Base-by-base conservation (phyloP, 78 protist species). In the Planoprotostelium fungivorum region DNA sequence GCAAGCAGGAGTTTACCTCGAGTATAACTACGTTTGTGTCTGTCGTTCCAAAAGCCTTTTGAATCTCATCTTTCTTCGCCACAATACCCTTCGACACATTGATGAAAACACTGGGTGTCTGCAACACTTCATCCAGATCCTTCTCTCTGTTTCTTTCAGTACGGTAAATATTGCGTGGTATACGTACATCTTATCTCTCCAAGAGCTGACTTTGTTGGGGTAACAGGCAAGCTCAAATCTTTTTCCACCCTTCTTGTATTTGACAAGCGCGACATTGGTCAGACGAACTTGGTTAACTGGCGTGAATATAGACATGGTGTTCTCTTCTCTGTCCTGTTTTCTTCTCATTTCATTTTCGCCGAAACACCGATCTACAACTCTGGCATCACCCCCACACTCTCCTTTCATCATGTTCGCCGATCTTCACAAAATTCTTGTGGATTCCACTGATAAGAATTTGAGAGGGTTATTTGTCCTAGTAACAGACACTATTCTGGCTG, bases 101-200 rank as follows among this genome's bases (percentile, higher is more conserved):
- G n/a, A 89, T 85, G 93, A 97, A 98, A 25, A 98, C 95, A 0
- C 89, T 83, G 86, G 93, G 92, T 5, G 90, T 93, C 88, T 97
- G 99, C 36, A 98, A 90, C 38, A 98, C 99, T 88, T 97, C 99
- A 87, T 97, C 98, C 36, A 98, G 36, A 89, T 97, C 98, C 38
- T 91, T 97, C 87, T 97, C 94, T 34, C 94, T 92, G 37, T 36
- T 34, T 31, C 0, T 0, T 28, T 89, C 87, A 10, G 51, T 1
- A 23, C 29, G 29, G 36, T 5, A 34, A 84, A 85, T 35, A 16
- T 25, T 51, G 16, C 16, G 73, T 51, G 34, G 1, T 0, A 29
- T n/a, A 94, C 92, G 1, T 36, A 97, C 99, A 93, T 94, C 1
- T 96, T 96, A 0, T 85, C 10, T 5, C 99, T 93, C 96, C 97